Percentiles rank a stretch among this genome's conserved stretches.
phyloP scores from a whole-genome alignment of 371 early-diverging fungal genomes.

The Mucor piriformis region DNA sequence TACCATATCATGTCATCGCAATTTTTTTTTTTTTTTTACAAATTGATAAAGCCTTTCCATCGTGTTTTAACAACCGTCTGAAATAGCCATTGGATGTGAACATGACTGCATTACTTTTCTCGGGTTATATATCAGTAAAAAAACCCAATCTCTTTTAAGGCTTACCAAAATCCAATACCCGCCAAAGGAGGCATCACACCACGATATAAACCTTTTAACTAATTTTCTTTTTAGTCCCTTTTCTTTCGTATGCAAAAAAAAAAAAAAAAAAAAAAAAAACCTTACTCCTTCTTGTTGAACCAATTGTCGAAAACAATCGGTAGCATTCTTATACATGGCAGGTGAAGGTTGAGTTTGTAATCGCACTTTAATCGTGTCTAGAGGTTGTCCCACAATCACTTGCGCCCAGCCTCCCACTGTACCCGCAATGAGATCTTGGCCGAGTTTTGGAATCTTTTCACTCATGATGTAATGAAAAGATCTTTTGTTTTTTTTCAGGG shows the following conservation, averaged over 20 bases:
- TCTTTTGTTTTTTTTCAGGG: too few species aligned
- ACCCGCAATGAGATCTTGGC: conserved; percentile 75
- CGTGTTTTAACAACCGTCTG: conserved; percentile 62
- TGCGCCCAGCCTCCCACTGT: conserved; percentile 90
- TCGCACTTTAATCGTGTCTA: conserved; percentile 82
- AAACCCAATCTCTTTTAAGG: not conserved
- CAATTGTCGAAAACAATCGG: conserved; percentile 73
- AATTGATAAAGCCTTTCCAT: conserved; percentile 46
- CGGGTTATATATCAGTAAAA: too few species aligned
- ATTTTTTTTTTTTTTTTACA: conserved; percentile 14
- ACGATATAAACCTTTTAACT: conserved; percentile 79
- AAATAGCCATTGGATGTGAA: conserved; percentile 82
- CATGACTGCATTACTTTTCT: conserved; percentile 84
- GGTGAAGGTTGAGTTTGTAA: conserved; percentile 78
- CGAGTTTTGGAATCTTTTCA: conserved; percentile 49
- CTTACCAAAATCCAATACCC: conserved; percentile 85
- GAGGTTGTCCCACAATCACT: conserved; percentile 80
- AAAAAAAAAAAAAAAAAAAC: too few species aligned
- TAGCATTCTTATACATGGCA: conserved; percentile 70
- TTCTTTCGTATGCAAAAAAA: too few species aligned
- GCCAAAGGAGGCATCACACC: conserved; percentile 82
- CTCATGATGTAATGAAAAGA: too few species aligned
- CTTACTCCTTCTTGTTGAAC: conserved; percentile 78
- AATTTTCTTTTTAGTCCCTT: too few species aligned
- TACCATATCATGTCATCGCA: not conserved